Percentiles rank a stretch among this genome's conserved stretches.
Evolutionary conservation across 495 filamentous ascomycete genomes (phyloP).

Genomic region (Hypomontagnella submonticulosa): DNA sequence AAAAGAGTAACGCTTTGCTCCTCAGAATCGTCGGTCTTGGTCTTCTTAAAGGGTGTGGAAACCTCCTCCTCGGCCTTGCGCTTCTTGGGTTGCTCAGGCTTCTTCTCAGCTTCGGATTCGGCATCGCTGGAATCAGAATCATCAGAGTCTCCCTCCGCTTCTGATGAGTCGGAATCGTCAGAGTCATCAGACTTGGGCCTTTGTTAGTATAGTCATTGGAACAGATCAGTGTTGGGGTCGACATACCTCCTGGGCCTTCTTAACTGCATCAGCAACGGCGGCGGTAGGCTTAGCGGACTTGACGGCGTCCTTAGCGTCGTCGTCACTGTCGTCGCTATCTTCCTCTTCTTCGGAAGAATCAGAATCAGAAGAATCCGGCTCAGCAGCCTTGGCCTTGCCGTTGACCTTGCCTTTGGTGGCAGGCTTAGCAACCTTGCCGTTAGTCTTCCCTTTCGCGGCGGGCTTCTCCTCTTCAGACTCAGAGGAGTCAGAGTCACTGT

Average conservation of each 20-base stretch:
- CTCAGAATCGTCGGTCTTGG: slow-evolving; percentile 71
- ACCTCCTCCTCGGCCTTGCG: slow-evolving; percentile 83
- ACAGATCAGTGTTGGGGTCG: slow-evolving; percentile 5
- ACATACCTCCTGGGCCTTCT: slow-evolving; percentile 49
- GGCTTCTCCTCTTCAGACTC: slow-evolving; percentile 37
- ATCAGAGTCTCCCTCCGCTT: slow-evolving; percentile 54
- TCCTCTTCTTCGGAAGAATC: slow-evolving; percentile 53
- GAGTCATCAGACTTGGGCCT: slow-evolving; percentile 47
- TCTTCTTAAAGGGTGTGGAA: slow-evolving; percentile 77
- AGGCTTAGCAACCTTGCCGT: slow-evolving; percentile 27
- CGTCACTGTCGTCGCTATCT: slow-evolving; percentile 42
- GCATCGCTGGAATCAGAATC: slow-evolving; percentile 53
- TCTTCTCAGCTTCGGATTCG: slow-evolving; percentile 61
- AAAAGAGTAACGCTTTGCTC: slow-evolving; percentile 77
- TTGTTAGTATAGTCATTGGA: slow-evolving; percentile 17
- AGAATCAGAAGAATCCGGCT: slow-evolving; percentile 51
- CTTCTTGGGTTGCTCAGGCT: slow-evolving; percentile 79
- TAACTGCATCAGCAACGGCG: slow-evolving; percentile 59
- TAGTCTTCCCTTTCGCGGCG: slow-evolving; percentile 26
- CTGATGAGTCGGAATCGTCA: slow-evolving; percentile 58
- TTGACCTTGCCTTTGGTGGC: slow-evolving; percentile 18
- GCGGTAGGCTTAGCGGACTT: slow-evolving; percentile 51
- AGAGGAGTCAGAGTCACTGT: slow-evolving; percentile 46
- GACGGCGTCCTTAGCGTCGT: slow-evolving; percentile 4
- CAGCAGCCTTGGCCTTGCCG: slow-evolving; percentile 34